These are phyloP conservation scores for Nicotiana attenuata DNA, from an alignment of 257 asterid genomes.

Conservation along the genomic window DNA sequence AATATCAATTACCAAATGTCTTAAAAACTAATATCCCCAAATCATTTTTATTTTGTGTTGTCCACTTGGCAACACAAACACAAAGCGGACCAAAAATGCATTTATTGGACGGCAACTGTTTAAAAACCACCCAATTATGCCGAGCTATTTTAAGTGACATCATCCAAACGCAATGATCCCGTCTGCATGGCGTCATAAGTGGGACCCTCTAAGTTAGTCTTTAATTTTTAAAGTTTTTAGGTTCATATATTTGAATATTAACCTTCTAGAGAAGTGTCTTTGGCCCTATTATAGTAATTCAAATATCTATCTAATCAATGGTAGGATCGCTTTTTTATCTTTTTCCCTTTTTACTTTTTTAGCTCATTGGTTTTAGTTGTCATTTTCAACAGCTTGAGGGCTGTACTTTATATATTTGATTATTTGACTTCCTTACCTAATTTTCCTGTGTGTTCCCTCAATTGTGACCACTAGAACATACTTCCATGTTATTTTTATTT, in stretches of 20 bases:
- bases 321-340: not conserved
- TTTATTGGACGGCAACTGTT: not conserved
- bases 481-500: not conserved
- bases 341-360: not conserved
- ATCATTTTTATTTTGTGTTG: too few species aligned
- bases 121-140: not conserved
- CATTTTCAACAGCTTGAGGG: not conserved
- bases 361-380: not conserved
- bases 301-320: not conserved
- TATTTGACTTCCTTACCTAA: not conserved
- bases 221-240: too few species aligned
- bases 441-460: not conserved
- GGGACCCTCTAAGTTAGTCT: not conserved
- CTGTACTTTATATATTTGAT: not conserved
- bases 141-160: not conserved
- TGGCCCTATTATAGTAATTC: not conserved
- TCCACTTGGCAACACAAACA: too few species aligned
- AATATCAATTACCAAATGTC: not conserved
- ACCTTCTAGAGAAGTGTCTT: not conserved
- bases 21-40: too few species aligned
- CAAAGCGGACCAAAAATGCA: not conserved
- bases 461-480: not conserved
- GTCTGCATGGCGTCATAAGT: not conserved
- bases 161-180: not conserved
- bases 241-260: not conserved